A percentile compares a stretch with the other conserved stretches of the same genome.
phyloP scores from a whole-genome alignment of 768 basidiomycete genomes.

The Leucosporidium creatinivorum region DNA sequence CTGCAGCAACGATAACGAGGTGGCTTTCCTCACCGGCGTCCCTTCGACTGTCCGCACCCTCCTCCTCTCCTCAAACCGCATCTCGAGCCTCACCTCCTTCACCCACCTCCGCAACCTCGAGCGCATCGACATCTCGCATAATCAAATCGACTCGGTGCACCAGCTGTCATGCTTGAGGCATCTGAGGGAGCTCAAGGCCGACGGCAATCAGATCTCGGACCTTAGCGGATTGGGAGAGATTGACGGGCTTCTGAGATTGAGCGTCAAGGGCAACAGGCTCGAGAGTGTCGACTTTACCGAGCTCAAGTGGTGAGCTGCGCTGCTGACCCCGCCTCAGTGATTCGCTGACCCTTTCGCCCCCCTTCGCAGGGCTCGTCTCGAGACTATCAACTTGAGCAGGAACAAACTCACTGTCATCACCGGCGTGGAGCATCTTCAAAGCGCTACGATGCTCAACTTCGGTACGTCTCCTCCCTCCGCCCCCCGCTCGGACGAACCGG shows the following conservation, averaged over 20 bases:
- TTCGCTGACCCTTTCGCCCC: conserved; percentile 38
- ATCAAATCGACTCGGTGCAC: conserved; percentile 72
- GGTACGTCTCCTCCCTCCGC: conserved; percentile 52
- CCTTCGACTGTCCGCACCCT: conserved; percentile 42
- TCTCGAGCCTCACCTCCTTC: conserved; percentile 81
- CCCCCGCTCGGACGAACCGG: neutral
- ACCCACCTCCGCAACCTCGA: conserved; percentile 78
- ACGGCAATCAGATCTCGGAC: conserved; percentile 68
- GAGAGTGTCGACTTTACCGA: conserved; percentile 35
- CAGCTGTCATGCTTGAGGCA: conserved; percentile 77
- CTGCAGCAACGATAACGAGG: conserved; percentile 39
- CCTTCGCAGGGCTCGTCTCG: conserved; percentile 47
- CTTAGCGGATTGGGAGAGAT: conserved; percentile 70
- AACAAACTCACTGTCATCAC: conserved; percentile 59
- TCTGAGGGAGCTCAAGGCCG: conserved; percentile 80
- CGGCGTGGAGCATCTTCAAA: conserved; percentile 50
- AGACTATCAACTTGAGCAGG: conserved; percentile 71
- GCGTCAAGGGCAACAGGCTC: conserved; percentile 67
- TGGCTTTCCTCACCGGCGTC: conserved; percentile 47
- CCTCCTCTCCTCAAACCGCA: conserved; percentile 49
- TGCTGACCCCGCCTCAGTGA: no score
- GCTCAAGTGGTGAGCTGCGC: no score
- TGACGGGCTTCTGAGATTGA: conserved; percentile 75
- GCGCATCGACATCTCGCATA: conserved; percentile 80
- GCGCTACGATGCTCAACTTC: conserved; percentile 65